phyloP scores from a whole-genome alignment of 1,139 yeast species.

The Taphrina deformans region DNA sequence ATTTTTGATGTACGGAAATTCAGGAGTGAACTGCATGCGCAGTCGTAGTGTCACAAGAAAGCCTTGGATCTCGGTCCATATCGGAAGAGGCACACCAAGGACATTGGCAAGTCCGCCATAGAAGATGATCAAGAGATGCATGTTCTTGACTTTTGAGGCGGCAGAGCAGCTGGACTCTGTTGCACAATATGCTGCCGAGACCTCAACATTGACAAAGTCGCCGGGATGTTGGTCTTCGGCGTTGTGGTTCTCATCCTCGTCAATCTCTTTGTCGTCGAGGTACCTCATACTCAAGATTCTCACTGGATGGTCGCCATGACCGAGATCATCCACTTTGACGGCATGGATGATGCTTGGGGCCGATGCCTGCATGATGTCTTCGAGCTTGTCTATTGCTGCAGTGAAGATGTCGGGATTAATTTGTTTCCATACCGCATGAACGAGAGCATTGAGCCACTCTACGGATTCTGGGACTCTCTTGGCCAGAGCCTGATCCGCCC shows the following conservation, averaged over 20 bases:
- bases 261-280: slow-evolving; percentile 19
- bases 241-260: neutral
- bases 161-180: slow-evolving; percentile 4
- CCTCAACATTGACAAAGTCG: slow-evolving; percentile 29
- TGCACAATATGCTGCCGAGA: slow-evolving; percentile 27
- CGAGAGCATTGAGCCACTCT: slow-evolving; percentile 32
- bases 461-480: slow-evolving; percentile 31
- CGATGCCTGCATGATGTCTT: slow-evolving; percentile 35
- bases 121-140: slow-evolving; percentile 28
- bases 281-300: slow-evolving; percentile 29
- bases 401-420: slow-evolving; percentile 30
- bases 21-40: slow-evolving; percentile 33
- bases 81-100: slow-evolving; percentile 30
- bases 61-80: slow-evolving; percentile 33
- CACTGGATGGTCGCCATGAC: slow-evolving; percentile 31
- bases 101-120: slow-evolving; percentile 30
- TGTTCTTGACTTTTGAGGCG: slow-evolving; percentile 26
- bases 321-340: slow-evolving; percentile 26
- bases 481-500: slow-evolving; percentile 20
- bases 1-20: slow-evolving; percentile 33
- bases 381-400: slow-evolving; percentile 27
- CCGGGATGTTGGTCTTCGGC: slow-evolving; percentile 13
- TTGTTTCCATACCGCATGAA: slow-evolving; percentile 22
- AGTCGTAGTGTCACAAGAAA: slow-evolving; percentile 19
- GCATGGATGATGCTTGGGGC: slow-evolving; percentile 31